Conservation (phyloP, 495 filamentous ascomycete species). For the Neurospora sp. region DNA sequence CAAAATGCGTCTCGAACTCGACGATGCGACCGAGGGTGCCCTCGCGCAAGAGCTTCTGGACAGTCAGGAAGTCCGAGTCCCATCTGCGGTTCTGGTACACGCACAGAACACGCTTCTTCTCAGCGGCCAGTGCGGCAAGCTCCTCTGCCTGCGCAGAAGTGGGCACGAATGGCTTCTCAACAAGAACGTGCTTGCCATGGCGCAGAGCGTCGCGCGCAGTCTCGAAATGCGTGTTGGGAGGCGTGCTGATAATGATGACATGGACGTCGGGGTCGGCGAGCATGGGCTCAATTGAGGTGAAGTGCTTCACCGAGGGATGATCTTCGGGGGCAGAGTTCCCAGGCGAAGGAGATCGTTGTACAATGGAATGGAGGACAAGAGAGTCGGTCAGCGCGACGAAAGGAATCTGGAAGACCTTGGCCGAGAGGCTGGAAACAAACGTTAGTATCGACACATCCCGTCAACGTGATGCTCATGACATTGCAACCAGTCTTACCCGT, state of each 20-base stretch:
- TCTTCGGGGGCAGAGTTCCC: constrained; percentile 59
- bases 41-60: constrained; percentile 49
- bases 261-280: constrained; percentile 57
- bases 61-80: constrained; percentile 76
- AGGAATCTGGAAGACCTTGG: constrained; percentile 86
- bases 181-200: constrained; percentile 71
- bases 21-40: constrained; percentile 54
- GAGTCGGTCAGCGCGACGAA: constrained; percentile 57
- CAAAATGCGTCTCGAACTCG: constrained; percentile 74
- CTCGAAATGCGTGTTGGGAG: constrained; percentile 63
- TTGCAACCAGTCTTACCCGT: constrained; percentile 30
- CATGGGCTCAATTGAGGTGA: constrained; percentile 50
- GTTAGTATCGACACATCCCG: constrained; percentile 1
- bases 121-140: constrained; percentile 54
- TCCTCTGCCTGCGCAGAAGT: constrained; percentile 59
- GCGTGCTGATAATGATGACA: constrained; percentile 64
- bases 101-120: constrained; percentile 52
- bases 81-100: constrained; percentile 87
- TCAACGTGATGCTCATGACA: not conserved
- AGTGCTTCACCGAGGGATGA: constrained; percentile 54
- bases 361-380: constrained; percentile 63
- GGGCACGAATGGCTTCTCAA: constrained; percentile 85
- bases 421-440: constrained; percentile 50
- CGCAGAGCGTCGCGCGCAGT: constrained; percentile 57
- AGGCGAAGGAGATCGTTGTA: constrained; percentile 49